Base-by-base conservation (phyloP, 1,284 basidiomycete species). In the Vanrija humicola region DNA sequence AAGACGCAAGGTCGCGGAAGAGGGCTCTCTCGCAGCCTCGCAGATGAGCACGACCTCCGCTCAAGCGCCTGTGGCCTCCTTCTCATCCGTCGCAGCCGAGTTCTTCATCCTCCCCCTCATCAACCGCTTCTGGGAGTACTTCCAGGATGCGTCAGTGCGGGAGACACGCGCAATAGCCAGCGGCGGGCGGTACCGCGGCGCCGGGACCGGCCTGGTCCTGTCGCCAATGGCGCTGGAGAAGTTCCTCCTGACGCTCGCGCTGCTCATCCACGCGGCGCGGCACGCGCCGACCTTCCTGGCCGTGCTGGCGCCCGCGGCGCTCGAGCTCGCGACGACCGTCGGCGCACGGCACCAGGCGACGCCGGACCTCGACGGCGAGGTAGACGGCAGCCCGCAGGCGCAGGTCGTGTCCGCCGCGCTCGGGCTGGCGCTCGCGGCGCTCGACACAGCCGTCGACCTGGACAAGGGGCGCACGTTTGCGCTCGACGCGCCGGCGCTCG, bases 71-170 rank as follows among this genome's bases (percentile, higher is more conserved):
- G 64, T 70, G 8, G 64, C 74, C 7, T 57, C 71, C 0, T 94
- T 88, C 76, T 85, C 83, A n/a, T 80, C 84, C 45, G 78, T 95
- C 25, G 90, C 90, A 0, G 88, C 88, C 1, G 89, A 91, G 67
- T 86, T 78, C 73, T 96, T 95, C 75, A 82, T 96, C 50, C 83
- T 87, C 52, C 95, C 95, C 0, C 79, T 97, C 29, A 82, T 97
- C 70, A 89, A 91, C 65, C 84, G 87, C 8, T 95, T 97, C 75
- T 95, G 91, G 89, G 70, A 82, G n/a, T 89, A 91, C 74, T 82
- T 93, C 43, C 83, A 88, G 15, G 89, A 93, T 65, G 86, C 89
- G 65, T 83, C 87, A 61, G 81, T 82, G 8, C 81, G 88, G 28
- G 88, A 90, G 67, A 81, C 83, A 46, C 81, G 87, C 45, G 87